Conservation (phyloP, 352 stramenopile species). For the Globisporangium mamillatum region DNA sequence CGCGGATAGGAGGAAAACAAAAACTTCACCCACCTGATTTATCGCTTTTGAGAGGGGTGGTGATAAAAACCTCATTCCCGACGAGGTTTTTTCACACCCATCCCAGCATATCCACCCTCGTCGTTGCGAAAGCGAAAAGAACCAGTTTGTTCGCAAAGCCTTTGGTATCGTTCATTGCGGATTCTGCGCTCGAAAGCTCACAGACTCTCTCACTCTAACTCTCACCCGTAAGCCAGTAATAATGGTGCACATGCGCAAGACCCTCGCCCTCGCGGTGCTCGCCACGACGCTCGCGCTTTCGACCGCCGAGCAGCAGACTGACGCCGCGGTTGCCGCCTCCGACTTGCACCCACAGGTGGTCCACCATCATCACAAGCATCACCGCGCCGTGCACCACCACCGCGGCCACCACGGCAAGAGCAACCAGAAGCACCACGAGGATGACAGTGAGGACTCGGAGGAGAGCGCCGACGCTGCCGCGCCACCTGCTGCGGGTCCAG, state of each 20-base stretch:
- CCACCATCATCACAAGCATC: slow-evolving; percentile 12
- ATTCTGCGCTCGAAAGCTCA: slow-evolving; percentile 7
- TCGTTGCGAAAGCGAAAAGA: not conserved
- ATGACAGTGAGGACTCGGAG: slow-evolving; percentile 2
- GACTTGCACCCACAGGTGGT: slow-evolving; percentile 9
- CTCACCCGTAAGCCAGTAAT: not conserved
- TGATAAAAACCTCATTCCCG: not conserved
- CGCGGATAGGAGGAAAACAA: not conserved
- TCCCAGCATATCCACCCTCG: slow-evolving; percentile 1
- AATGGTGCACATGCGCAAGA: slow-evolving; percentile 23
- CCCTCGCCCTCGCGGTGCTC: slow-evolving; percentile 18
- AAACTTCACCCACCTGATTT: slow-evolving; percentile 15
- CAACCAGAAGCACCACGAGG: slow-evolving; percentile 4
- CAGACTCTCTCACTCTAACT: not conserved
- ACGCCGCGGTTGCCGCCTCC: not conserved
- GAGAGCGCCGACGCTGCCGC: not conserved
- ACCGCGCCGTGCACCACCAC: slow-evolving; percentile 16
- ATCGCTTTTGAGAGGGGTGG: slow-evolving; percentile 13
- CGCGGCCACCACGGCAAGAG: slow-evolving; percentile 5
- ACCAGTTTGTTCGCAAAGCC: not conserved
- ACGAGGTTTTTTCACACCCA: slow-evolving; percentile 16
- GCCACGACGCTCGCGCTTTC: slow-evolving; percentile 17
- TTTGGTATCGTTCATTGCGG: slow-evolving; percentile 9
- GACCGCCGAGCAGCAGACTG: slow-evolving; percentile 1
- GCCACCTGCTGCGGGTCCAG: slow-evolving; percentile 7